Evolutionary conservation across 208 protist species (phyloP), one percentile per base, ranked within the genome.

Genomic region (Endotrypanum monterogeii): DNA sequence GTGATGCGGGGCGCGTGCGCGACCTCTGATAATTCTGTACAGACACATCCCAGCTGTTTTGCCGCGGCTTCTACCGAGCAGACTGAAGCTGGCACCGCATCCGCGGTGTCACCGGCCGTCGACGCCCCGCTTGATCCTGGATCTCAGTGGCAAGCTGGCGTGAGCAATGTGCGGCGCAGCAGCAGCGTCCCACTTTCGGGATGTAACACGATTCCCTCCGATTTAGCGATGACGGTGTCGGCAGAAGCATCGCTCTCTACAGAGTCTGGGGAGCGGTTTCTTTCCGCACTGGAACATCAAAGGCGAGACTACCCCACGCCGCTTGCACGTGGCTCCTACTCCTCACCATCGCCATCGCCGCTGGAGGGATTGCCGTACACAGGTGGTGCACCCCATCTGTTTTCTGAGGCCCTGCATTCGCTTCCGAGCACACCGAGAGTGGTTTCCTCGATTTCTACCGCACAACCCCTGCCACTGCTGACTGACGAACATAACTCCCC

Each of bases 231-330:
- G 8, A 62, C 41, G 8, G 39, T 60, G 32, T 1, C 32, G 28
- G 48, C 25, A 23, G n/a, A 52, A 7, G 30, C 32, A 0, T 11
- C 65, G 16, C 9, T 54, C 0, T 55, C 76, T 18, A 37, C 63
- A 28, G 70, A 41, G 32, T 30, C 62, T 8, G 63, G 70, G 5
- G 52, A 37, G 61, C 3, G 57, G 0, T 76, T 73, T 48, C 66
- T 81, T 51, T 76, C 71, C 12, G 70, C 71, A 32, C 57, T 76
- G 32, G 65, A 62, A 44, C 65, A 76, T 18, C 70, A 80, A 25
- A 67, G 55, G 28, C 50, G 44, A 11, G 69, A 78, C 46, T 16
- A 48, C 62, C 30, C n/a, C 39, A 20, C 35, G 25, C 39, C 72
- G 25, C 41, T 63, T 30, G 14, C 25, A 1, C 30, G 62, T 6